phyloP scores from a whole-genome alignment of 176 grass and related monocot species.

The Bolboschoenus planiculmis region DNA sequence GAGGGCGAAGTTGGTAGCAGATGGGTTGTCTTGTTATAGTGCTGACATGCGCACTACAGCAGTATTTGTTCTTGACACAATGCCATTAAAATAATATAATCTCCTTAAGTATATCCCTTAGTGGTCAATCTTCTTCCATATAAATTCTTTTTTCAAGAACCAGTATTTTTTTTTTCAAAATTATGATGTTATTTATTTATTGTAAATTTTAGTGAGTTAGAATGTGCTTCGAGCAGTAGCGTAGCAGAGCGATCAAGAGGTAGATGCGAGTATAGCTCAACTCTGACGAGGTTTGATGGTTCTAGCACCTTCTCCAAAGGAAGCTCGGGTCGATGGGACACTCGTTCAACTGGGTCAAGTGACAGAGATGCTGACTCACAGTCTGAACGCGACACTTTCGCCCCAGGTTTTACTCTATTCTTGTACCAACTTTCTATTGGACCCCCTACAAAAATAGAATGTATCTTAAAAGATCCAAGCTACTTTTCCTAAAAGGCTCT shows the following conservation, averaged over 20 bases:
- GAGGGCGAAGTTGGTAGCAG: background rate
- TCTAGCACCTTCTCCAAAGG: slow-evolving; percentile 44
- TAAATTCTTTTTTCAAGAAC: background rate
- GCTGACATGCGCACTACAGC: background rate
- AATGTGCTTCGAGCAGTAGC: slow-evolving; percentile 32
- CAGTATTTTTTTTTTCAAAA: background rate
- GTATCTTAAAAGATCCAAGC: background rate
- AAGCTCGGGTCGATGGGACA: slow-evolving; percentile 59
- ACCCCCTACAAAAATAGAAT: background rate
- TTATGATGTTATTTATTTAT: slow-evolving; percentile 13
- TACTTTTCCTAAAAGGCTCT: background rate
- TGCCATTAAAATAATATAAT: background rate
- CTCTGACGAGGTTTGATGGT: slow-evolving; percentile 36
- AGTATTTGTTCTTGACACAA: background rate
- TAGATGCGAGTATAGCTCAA: slow-evolving; percentile 33
- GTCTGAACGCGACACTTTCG: slow-evolving; percentile 36
- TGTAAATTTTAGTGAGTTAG: slow-evolving; percentile 42
- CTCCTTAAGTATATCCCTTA: background rate
- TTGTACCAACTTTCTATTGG: background rate
- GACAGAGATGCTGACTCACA: slow-evolving; percentile 51
- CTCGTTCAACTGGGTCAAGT: slow-evolving; percentile 59
- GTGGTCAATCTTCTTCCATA: background rate
- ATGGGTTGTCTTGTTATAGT: background rate
- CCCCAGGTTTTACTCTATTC: slow-evolving; percentile 43
- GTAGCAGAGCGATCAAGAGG: slow-evolving; percentile 36